phyloP scores from a whole-genome alignment of 768 basidiomycete genomes.

The Leccinum barrowsii region DNA sequence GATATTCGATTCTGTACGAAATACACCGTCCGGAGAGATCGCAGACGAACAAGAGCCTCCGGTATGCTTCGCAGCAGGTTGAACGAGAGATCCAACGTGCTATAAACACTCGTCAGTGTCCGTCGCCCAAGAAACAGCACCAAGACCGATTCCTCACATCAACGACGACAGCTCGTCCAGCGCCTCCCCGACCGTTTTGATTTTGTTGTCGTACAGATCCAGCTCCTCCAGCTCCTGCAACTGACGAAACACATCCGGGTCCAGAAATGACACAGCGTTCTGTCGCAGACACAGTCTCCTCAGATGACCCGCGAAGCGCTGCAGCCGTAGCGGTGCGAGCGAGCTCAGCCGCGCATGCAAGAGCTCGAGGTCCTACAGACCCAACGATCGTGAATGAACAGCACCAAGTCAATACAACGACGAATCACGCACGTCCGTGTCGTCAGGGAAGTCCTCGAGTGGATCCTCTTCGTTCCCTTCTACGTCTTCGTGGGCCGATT shows the following conservation, averaged over 20 bases:
- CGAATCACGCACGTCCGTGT: constrained; percentile 62
- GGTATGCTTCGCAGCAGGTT: constrained; percentile 79
- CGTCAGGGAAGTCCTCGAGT: constrained; percentile 75
- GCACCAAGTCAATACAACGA: background rate
- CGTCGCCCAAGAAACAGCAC: background rate
- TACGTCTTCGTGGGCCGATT: constrained; percentile 40
- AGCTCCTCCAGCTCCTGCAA: constrained; percentile 78
- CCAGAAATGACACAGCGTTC: constrained; percentile 72
- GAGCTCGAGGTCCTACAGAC: constrained; percentile 75
- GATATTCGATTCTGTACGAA: constrained; percentile 96
- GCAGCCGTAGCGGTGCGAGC: constrained; percentile 61
- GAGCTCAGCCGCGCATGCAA: constrained; percentile 75
- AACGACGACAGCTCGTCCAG: constrained; percentile 55
- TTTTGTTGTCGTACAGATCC: constrained; percentile 94
- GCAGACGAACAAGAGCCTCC: constrained; percentile 54
- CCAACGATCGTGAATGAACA: background rate
- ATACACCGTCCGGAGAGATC: constrained; percentile 72
- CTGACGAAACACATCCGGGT: constrained; percentile 65
- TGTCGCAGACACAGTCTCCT: constrained; percentile 81
- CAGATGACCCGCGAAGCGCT: constrained; percentile 67
- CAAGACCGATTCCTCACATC: constrained; percentile 39
- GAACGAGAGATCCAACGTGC: constrained; percentile 90
- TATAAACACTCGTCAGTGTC: constrained; percentile 28
- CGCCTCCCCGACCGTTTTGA: constrained; percentile 70
- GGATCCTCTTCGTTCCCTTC: constrained; percentile 60